phyloP scores from a whole-genome alignment of 2,329 filamentous ascomycete genomes.

The Apiospora malaysiana region DNA sequence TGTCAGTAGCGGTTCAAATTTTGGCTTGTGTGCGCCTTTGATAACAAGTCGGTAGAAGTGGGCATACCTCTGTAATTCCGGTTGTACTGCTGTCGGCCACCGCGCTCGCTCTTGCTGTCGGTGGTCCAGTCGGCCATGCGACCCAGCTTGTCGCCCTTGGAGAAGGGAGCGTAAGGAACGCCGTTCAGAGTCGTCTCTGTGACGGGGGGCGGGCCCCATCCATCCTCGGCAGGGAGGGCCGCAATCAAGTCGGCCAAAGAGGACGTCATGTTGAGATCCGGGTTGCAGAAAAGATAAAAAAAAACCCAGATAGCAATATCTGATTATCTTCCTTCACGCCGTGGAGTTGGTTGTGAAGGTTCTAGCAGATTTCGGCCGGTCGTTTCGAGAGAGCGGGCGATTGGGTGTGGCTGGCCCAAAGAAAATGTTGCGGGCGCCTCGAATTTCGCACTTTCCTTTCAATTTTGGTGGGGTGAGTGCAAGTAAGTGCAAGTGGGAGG shows the following conservation, averaged over 20 bases:
- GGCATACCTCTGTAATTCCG: constrained; percentile 85
- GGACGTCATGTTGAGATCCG: constrained; percentile 10
- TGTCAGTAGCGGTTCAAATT: background rate
- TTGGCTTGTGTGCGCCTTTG: background rate
- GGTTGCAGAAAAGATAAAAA: background rate
- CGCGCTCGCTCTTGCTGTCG: constrained; percentile 84
- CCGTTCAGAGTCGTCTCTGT: constrained; percentile 89
- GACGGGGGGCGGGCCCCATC: constrained; percentile 87
- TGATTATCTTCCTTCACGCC: background rate
- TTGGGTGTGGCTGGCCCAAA: constrained; percentile 10
- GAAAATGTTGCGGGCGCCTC: constrained; percentile 20
- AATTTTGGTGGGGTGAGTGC: constrained; percentile 26
- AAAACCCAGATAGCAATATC: background rate
- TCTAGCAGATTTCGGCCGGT: constrained; percentile 10
- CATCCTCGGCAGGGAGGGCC: constrained; percentile 74
- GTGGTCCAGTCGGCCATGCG: constrained; percentile 99
- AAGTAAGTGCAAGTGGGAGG: too few relatives aligned
- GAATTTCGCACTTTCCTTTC: constrained; percentile 27
- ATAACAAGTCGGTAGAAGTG: background rate
- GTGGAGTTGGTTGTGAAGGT: constrained; percentile 16
- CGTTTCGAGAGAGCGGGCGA: constrained; percentile 4
- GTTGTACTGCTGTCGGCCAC: constrained; percentile 87
- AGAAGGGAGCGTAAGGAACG: constrained; percentile 96
- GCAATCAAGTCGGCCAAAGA: constrained; percentile 66
- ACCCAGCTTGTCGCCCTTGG: constrained; percentile 97